Base-by-base conservation (phyloP, 2,329 filamentous ascomycete genomes). In the Aspergillus transmontanensis region DNA sequence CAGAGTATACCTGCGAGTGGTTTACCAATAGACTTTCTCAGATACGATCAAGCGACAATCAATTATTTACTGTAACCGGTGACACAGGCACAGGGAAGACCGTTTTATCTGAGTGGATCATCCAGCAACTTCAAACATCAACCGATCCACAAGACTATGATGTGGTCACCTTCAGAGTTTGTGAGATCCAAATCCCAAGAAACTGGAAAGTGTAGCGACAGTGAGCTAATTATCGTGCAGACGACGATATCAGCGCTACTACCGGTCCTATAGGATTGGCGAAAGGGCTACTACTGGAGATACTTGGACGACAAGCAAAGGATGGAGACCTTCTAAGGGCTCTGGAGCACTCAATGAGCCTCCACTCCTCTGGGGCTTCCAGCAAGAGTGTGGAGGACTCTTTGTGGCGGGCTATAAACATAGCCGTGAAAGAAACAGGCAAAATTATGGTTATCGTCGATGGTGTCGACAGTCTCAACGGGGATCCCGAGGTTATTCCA, bases 1-100 rank as follows among this genome's bases (percentile, higher is more conserved):
- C 57, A 16, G 57, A 59, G 16, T 39, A 48, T 4, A 59, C 57
- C 19, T 59, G 57, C 21, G 57, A 59, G 41, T 59, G 57, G 57
- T 59, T 59, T 39, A n/a, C 57, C n/a, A 39, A 36, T 43, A 43
- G 46, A n/a, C 36, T 59, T 19, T 48, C 28, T 26, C 57, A 59
- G 16, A 59, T 59, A 6, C 50, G 23, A 16, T 46, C 45, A 16
- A 46, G 57, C 5, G 46, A 59, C 6, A 51, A 26, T 19, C 30
- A 43, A 16, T 26, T 59, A 23, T 59, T 34, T n/a, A 43, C 32
- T 12, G 23, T 59, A 19, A 51, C 45, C 14, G 57, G 57, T 19
- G 57, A 36, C 12, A 23, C 45, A 3, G 57, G 57, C 11, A 48
- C 57, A 9, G 57, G 57, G 34, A 59, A 59, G 26, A 59, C 57